phyloP scores from a whole-genome alignment of 345 rosid species.

The Populus davidiana region DNA sequence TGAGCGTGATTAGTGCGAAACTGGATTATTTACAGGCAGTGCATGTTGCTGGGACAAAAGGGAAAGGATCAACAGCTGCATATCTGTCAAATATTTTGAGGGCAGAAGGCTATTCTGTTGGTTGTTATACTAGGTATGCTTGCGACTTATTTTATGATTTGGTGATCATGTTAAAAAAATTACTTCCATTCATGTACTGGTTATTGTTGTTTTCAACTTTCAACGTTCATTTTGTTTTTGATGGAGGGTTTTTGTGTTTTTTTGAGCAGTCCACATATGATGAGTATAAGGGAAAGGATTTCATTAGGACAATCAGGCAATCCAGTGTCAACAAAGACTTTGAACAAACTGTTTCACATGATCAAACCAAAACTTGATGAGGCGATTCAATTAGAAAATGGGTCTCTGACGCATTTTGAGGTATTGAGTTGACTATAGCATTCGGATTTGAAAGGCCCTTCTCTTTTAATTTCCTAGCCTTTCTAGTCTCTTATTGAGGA shows the following conservation, averaged over 20 bases:
- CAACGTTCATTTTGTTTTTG: background rate
- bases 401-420: constrained; percentile 85
- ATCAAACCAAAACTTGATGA: constrained; percentile 55
- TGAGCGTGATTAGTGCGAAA: background rate
- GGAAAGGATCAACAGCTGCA: constrained; percentile 92
- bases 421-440: constrained; percentile 23
- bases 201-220: background rate
- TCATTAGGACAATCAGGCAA: constrained; percentile 51
- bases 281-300: constrained; percentile 78
- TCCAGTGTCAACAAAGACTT: constrained; percentile 53
- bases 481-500: too few relatives aligned
- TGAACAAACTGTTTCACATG: constrained; percentile 53
- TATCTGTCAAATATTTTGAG: constrained; percentile 70
- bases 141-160: background rate
- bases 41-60: constrained; percentile 95
- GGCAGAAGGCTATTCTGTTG: constrained; percentile 71
- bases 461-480: too few relatives aligned
- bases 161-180: too few relatives aligned
- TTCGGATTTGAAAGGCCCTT: too few relatives aligned
- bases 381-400: constrained; percentile 55
- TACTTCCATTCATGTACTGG: background rate
- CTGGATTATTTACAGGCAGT: constrained; percentile 39
- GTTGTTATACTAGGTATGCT: constrained; percentile 75
- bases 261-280: constrained; percentile 67
- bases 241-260: background rate